Base-by-base conservation (phyloP, 1,284 basidiomycete species). In the Ceratobasidium sp. region DNA sequence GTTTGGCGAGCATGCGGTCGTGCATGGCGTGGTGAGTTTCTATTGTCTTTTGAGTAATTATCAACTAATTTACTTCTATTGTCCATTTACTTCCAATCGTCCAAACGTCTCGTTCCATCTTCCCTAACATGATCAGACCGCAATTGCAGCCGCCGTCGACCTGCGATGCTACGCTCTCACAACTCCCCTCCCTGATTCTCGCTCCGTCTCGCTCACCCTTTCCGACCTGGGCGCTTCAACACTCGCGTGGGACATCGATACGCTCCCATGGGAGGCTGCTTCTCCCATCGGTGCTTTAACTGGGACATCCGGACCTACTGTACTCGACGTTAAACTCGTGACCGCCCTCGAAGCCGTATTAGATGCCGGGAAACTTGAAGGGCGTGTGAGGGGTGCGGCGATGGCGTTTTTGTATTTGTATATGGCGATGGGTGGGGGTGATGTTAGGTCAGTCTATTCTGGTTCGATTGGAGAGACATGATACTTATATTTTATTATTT, bases 1-100 rank as follows among this genome's bases (percentile, higher is more conserved):
- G 78, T 99, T 99, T 82, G 98, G 98, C 73, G 98, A 99, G 86
- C 98, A 99, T 86, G 98, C 98, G 20, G 98, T 99, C 73, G 98
- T 99, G 28, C 95, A 99, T 84, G 98, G 98, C 77, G 94, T 97
- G 76, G 95, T 96, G 84, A 89, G 94, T 91, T 49, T 23, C 18
- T 26, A 26, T 60, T 40, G 15, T 28, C n/a, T n/a, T n/a, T n/a
- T n/a, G n/a, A n/a, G n/a, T n/a, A n/a, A n/a, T n/a, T n/a, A n/a
- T n/a, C n/a, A n/a, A n/a, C n/a, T n/a, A n/a, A n/a, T n/a, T n/a
- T n/a, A 13, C 18, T 49, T 18, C 18, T 49, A 18, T 9, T 49
- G 9, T 7, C 46, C 46, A 49, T 49, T 49, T 49, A 49, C 46
- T 49, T n/a, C n/a, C n/a, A n/a, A n/a, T n/a, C n/a, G n/a, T n/a